Conservation (phyloP, 176 grass and related monocot genomes). For the Eremochloa ophiuroides region DNA sequence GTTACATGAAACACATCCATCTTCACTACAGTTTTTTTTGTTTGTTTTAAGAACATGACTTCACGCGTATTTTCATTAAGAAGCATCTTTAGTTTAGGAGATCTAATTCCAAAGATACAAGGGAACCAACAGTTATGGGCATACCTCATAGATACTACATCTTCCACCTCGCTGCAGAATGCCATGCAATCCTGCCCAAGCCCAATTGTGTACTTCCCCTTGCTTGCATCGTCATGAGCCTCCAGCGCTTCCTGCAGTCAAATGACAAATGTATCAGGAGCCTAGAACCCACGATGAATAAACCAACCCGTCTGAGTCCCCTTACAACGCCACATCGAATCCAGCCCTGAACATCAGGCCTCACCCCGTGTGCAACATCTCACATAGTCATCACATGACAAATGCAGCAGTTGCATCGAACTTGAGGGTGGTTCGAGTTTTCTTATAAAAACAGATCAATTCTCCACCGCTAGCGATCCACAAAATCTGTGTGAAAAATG, state of each 20-base stretch:
- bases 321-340: neutral
- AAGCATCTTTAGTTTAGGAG: neutral
- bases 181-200: constrained; percentile 87
- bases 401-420: neutral
- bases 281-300: neutral
- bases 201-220: constrained; percentile 85
- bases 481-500: neutral
- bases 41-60: too few relatives aligned
- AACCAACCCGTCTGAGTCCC: neutral
- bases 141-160: constrained; percentile 87
- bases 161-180: constrained; percentile 76
- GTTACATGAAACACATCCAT: neutral
- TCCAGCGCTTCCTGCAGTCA: neutral
- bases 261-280: neutral
- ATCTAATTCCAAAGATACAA: neutral
- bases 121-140: neutral
- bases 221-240: constrained; percentile 25
- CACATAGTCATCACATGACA: too few relatives aligned
- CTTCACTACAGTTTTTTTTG: too few relatives aligned
- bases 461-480: neutral
- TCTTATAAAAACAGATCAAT: neutral
- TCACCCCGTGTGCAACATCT: too few relatives aligned
- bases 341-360: neutral
- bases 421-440: neutral
- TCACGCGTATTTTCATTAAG: too few relatives aligned